A percentile compares a stretch with the other conserved stretches of the same genome.
These are phyloP conservation scores for Blakeslea trispora DNA, from an alignment of 371 early-diverging fungal genomes.

Conservation along the genomic window DNA sequence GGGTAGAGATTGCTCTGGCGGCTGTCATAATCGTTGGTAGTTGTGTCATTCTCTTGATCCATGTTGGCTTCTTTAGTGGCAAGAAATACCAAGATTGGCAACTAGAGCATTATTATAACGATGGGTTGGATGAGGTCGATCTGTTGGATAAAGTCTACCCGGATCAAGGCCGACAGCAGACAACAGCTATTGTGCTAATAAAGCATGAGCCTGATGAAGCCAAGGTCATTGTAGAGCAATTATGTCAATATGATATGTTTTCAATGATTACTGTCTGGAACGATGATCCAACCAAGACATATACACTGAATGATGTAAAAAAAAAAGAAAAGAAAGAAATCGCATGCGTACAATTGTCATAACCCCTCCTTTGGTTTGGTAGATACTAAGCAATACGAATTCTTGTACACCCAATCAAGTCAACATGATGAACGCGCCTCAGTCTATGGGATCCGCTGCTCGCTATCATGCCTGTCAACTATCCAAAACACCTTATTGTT, in stretches of 20 bases:
- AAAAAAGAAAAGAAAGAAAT: neutral
- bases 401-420: slow-evolving; percentile 43
- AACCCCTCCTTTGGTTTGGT: slow-evolving; percentile 13
- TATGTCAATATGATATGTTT: slow-evolving; percentile 66
- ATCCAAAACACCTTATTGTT: slow-evolving; percentile 64
- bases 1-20: slow-evolving; percentile 19
- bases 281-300: slow-evolving; percentile 50
- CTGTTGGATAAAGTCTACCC: slow-evolving; percentile 57
- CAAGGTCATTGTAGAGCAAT: slow-evolving; percentile 48
- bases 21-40: slow-evolving; percentile 20
- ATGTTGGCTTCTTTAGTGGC: slow-evolving; percentile 52
- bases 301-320: slow-evolving; percentile 48
- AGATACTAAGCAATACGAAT: slow-evolving; percentile 20
- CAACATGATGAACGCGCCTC: slow-evolving; percentile 52
- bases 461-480: slow-evolving; percentile 64
- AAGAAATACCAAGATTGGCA: slow-evolving; percentile 51
- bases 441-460: slow-evolving; percentile 52
- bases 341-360: neutral
- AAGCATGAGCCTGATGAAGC: slow-evolving; percentile 29
- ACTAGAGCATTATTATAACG: slow-evolving; percentile 29
- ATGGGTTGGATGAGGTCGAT: slow-evolving; percentile 40
- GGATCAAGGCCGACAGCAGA: slow-evolving; percentile 52
- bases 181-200: slow-evolving; percentile 54
- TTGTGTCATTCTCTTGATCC: slow-evolving; percentile 35
- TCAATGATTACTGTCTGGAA: slow-evolving; percentile 62